Evolutionary conservation across 495 filamentous ascomycete species (phyloP), one percentile per base, ranked within the genome.

Genomic region (Lophiostoma macrostomum): DNA sequence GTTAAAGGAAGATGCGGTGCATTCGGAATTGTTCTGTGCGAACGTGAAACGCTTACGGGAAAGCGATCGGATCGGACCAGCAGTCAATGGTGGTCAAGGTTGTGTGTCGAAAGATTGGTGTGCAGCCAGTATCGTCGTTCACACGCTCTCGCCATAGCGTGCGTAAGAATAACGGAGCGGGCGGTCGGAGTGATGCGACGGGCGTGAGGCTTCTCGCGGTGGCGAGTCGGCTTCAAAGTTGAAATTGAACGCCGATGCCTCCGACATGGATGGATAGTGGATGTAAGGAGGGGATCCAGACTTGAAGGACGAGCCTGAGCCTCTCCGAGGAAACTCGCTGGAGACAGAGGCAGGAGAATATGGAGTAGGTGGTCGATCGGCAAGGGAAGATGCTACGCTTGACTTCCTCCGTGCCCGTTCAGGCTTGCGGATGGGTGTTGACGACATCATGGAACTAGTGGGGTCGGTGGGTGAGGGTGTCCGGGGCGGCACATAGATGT

Each of bases 281-380:
- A 38, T 25, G 23, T 36, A 32, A n/a, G 35, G 35, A 42, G 45
- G n/a, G 14, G 34, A 32, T 2, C 30, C 31, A 0, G 56, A 57
- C 27, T 44, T 46, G 25, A 41, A 47, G 30, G 55, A 39, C 3
- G 25, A 14, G 16, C 43, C 38, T 7, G 52, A 53, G 4, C 30
- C 38, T 34, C 49, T 40, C 12, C 29, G 4, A 1, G 49, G 49
- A 30, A 54, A 50, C 4, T 60, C 56, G 30, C 35, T 39, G 4
- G 46, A 13, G 28, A 48, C 31, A 1, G 46, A 29, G 11, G 22
- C 25, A 5, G 60, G 60, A 1, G 60, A 60, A 32, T 56, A 64
- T 6, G 60, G 60, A 4, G 60, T 64, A 10, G 60, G 60, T 32
- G 60, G 60, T 42, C 60, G 37, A 32, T 64, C 60, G 16, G 56